Percentiles rank a stretch among this genome's conserved stretches.
These are phyloP conservation scores for Jasminum sambac DNA, from an alignment of 257 asterid species.

Conservation along the genomic window DNA sequence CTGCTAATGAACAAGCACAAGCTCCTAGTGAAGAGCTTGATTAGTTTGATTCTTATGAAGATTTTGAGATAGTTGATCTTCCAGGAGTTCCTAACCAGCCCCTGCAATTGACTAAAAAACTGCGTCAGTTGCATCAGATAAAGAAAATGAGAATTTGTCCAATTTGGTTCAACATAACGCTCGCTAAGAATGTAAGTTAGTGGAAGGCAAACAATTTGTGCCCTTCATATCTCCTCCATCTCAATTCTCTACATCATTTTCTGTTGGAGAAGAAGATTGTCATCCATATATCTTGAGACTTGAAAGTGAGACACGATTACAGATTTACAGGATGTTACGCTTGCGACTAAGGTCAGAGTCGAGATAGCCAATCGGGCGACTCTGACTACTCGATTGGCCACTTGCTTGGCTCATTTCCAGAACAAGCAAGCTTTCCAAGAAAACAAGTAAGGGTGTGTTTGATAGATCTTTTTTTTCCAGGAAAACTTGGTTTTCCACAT, in stretches of 20 bases:
- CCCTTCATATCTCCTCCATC: constrained; percentile 68
- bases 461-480: no score
- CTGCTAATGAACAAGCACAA: constrained; percentile 45
- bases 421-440: constrained; percentile 63
- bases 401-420: constrained; percentile 76
- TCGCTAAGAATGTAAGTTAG: constrained; percentile 24
- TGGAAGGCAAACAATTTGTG: constrained; percentile 52
- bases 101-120: constrained; percentile 44
- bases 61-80: constrained; percentile 58
- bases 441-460: constrained; percentile 38
- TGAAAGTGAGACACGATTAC: constrained; percentile 31
- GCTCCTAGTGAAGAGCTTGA: constrained; percentile 38
- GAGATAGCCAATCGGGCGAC: constrained; percentile 93
- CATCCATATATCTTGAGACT: constrained; percentile 34
- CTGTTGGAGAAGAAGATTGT: constrained; percentile 30
- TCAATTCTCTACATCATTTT: constrained; percentile 33
- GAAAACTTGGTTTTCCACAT: no score
- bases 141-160: constrained; percentile 35
- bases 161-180: constrained; percentile 30
- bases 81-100: constrained; percentile 84
- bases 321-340: constrained; percentile 76
- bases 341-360: constrained; percentile 92
- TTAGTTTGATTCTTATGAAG: constrained; percentile 61
- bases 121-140: constrained; percentile 50
- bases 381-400: constrained; percentile 86